Base-by-base conservation (phyloP, 2,329 filamentous ascomycete genomes). In the Aschersonia sp. region DNA sequence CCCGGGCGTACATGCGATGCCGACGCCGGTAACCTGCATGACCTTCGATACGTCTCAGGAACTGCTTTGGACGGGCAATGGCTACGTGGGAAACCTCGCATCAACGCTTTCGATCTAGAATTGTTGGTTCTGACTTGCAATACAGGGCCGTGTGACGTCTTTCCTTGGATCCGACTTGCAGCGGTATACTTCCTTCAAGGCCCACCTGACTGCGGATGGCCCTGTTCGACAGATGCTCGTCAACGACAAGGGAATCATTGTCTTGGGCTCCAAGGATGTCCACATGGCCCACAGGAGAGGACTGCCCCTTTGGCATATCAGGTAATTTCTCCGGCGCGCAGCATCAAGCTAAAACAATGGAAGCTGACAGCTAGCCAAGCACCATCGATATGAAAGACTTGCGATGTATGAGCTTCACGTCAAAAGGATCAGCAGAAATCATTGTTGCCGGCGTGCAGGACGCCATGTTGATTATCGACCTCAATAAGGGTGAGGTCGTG, bases 331-430 rank as follows among this genome's bases (percentile, higher is more conserved):
- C 3, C 22, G 4, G 22, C 22, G 22, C 22, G 29, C 10, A 29
- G 32, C 12, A 14, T 6, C 32, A 47, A 37, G 31, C 35, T 44
- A 43, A 11, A 6, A 31, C 37, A 22, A 22, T 7, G 42, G 30
- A 45, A 31, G 47, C 56, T 62, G 49, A 63, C 43, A 4, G 14
- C 14, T 37, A n/a, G 32, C 11, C 12, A 41, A 85, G 82, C 53
- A 74, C 80, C 58, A 71, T 79, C 31, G 83, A 84, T 48, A 94
- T 97, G 83, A 79, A 76, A 53, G 87, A 95, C 59, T 69, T 98
- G 53, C 79, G 81, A 56, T 97, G 92, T 65, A 97, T 97, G 88
- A 90, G 84, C 62, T 95, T 94, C 61, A 94, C 87, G 1, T 88
- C 86, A 31, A 88, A 88, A 59, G 84, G 84, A 7, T 86, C 84